Evolutionary conservation across 352 stramenopile genomes (phyloP).

Genomic region (Pythium monospermum): DNA sequence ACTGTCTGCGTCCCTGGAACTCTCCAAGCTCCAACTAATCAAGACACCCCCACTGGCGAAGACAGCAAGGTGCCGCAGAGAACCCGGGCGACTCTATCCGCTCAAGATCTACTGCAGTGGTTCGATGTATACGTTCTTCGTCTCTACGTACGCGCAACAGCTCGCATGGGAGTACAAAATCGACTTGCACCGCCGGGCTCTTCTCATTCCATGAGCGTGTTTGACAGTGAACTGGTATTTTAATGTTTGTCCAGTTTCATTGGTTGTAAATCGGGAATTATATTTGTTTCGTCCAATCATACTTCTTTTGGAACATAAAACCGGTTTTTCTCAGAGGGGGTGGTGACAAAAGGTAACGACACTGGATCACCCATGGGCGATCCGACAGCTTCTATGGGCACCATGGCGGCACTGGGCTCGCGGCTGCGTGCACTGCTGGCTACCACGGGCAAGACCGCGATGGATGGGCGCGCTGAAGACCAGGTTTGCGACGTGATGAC

Average conservation of each 20-base stretch:
- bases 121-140: constrained; percentile 68
- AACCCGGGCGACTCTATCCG: constrained; percentile 51
- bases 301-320: background rate
- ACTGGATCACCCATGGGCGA: constrained; percentile 24
- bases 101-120: constrained; percentile 70
- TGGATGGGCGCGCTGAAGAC: too few species aligned
- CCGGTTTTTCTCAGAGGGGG: constrained; percentile 6
- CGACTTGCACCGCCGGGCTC: constrained; percentile 56
- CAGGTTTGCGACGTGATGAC: constrained; percentile 11
- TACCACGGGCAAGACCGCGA: background rate
- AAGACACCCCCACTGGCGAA: constrained; percentile 33
- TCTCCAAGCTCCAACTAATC: constrained; percentile 79
- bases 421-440: constrained; percentile 17
- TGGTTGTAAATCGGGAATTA: constrained; percentile 7
- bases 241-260: constrained; percentile 21
- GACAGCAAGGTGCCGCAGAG: constrained; percentile 30
- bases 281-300: constrained; percentile 31
- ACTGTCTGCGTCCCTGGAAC: constrained; percentile 57
- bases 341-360: constrained; percentile 31
- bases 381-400: constrained; percentile 10
- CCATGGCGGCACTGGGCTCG: constrained; percentile 9
- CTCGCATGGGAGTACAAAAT: constrained; percentile 81
- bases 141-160: constrained; percentile 73
- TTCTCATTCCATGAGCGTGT: constrained; percentile 59
- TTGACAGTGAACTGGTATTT: constrained; percentile 19